Percentiles rank a stretch among this genome's conserved stretches.
Conservation (phyloP, 2,329 filamentous ascomycete species). For the Cordyceps cicadae region DNA sequence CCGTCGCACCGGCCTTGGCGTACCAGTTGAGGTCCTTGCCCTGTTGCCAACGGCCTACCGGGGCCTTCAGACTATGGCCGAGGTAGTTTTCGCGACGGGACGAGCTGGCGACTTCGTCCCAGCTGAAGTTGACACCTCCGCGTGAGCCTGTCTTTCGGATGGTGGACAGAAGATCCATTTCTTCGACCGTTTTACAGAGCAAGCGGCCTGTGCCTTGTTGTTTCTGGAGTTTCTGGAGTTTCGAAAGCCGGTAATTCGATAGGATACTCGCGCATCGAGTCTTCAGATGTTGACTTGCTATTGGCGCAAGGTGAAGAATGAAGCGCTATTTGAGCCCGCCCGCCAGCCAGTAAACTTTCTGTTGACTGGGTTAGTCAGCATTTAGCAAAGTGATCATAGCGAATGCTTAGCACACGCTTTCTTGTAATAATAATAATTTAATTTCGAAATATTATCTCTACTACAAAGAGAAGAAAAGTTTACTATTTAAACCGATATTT, state of each 20-base stretch:
- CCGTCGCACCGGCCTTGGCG: constrained; percentile 44
- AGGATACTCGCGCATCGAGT: background rate
- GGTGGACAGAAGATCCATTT: constrained; percentile 87
- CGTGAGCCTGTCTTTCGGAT: constrained; percentile 87
- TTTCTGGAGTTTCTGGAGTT: background rate
- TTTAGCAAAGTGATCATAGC: no score
- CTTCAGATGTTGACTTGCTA: background rate
- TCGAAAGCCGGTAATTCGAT: background rate
- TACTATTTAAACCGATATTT: no score
- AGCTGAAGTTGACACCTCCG: constrained; percentile 91
- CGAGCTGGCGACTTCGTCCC: constrained; percentile 86
- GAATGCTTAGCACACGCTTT: no score
- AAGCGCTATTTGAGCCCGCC: background rate
- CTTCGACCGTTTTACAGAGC: background rate
- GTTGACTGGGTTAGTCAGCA: no score
- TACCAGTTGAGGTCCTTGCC: constrained; percentile 61
- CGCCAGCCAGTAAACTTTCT: no score
- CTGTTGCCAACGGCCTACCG: constrained; percentile 87
- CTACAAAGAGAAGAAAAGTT: no score
- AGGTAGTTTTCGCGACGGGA: constrained; percentile 83
- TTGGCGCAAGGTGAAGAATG: background rate
- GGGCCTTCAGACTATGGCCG: constrained; percentile 84
- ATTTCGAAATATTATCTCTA: no score
- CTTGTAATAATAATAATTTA: no score
- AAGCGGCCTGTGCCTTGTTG: background rate